Percentiles rank a stretch among this genome's conserved stretches.
Conservation (phyloP, 768 basidiomycete species). For the Pleurotus pulmonarius region DNA sequence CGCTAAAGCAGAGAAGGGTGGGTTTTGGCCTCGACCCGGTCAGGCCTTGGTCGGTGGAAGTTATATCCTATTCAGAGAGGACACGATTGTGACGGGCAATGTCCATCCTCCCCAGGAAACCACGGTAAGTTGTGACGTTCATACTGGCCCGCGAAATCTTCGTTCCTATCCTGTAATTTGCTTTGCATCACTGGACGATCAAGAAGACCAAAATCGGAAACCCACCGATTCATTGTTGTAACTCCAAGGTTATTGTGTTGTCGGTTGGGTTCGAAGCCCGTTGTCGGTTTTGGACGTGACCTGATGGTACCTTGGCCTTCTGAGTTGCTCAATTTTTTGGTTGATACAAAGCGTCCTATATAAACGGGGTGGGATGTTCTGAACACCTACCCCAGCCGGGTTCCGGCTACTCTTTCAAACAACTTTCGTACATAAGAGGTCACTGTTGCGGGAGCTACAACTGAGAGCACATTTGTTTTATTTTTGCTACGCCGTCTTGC, state of each 20-base stretch:
- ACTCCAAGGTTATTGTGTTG: not conserved
- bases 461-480: slow-evolving; percentile 63
- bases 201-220: slow-evolving; percentile 91
- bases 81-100: slow-evolving; percentile 50
- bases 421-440: slow-evolving; percentile 77
- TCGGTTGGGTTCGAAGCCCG: slow-evolving; percentile 45
- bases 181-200: slow-evolving; percentile 48
- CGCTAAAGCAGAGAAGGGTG: slow-evolving; percentile 38
- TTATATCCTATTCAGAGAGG: slow-evolving; percentile 76
- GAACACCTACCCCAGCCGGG: too few relatives aligned
- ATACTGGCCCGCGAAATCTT: slow-evolving; percentile 4
- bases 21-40: slow-evolving; percentile 74
- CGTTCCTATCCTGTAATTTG: slow-evolving; percentile 6
- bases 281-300: slow-evolving; percentile 45
- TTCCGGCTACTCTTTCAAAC: slow-evolving; percentile 63
- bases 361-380: slow-evolving; percentile 27
- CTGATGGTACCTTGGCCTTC: slow-evolving; percentile 13
- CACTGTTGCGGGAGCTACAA: slow-evolving; percentile 84
- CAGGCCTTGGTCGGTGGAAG: slow-evolving; percentile 88
- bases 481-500: slow-evolving; percentile 11
- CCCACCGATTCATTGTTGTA: slow-evolving; percentile 45
- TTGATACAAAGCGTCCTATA: slow-evolving; percentile 97
- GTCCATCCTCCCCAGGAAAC: slow-evolving; percentile 38
- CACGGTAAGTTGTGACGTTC: slow-evolving; percentile 49
- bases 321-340: slow-evolving; percentile 43